Conservation (phyloP, 495 filamentous ascomycete species). For the Aspergillus affinis region DNA sequence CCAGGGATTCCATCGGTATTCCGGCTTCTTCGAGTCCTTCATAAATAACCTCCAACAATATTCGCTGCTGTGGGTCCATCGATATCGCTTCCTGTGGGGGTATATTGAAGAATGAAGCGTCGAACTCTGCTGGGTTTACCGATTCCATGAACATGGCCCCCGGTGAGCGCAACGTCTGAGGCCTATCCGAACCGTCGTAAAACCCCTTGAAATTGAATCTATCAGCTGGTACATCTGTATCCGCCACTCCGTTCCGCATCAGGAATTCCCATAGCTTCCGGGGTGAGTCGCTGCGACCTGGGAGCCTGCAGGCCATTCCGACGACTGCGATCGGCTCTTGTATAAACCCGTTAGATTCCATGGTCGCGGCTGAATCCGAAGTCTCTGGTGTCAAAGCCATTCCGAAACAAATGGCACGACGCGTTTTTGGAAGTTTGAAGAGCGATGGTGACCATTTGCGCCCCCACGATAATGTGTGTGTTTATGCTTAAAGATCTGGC, state of each 20-base stretch:
- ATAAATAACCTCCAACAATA: slow-evolving; percentile 51
- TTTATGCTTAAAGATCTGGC: neutral
- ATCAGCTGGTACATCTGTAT: slow-evolving; percentile 5
- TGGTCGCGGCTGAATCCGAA: slow-evolving; percentile 3
- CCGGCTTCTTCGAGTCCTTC: slow-evolving; percentile 25
- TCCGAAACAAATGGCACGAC: neutral
- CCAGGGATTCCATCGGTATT: slow-evolving; percentile 17
- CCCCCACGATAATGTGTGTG: too few species aligned
- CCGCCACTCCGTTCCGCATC: slow-evolving; percentile 9
- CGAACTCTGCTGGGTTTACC: slow-evolving; percentile 30
- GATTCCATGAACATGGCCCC: slow-evolving; percentile 17
- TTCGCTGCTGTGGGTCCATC: slow-evolving; percentile 60
- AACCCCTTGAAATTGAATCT: slow-evolving; percentile 7
- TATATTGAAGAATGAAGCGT: slow-evolving; percentile 52
- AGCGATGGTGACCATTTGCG: neutral
- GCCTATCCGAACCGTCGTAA: slow-evolving; percentile 10
- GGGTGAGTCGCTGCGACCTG: slow-evolving; percentile 11
- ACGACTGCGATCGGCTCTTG: slow-evolving; percentile 16
- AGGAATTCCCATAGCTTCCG: slow-evolving; percentile 14
- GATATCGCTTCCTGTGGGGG: slow-evolving; percentile 39
- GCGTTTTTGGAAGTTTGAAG: neutral
- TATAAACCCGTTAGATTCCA: slow-evolving; percentile 6
- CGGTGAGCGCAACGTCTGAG: slow-evolving; percentile 6
- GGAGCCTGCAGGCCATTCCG: slow-evolving; percentile 13
- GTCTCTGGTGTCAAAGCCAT: slow-evolving; percentile 13